phyloP scores from a whole-genome alignment of 2,329 filamentous ascomycete genomes.

The Rhexocercosporidium sp. region DNA sequence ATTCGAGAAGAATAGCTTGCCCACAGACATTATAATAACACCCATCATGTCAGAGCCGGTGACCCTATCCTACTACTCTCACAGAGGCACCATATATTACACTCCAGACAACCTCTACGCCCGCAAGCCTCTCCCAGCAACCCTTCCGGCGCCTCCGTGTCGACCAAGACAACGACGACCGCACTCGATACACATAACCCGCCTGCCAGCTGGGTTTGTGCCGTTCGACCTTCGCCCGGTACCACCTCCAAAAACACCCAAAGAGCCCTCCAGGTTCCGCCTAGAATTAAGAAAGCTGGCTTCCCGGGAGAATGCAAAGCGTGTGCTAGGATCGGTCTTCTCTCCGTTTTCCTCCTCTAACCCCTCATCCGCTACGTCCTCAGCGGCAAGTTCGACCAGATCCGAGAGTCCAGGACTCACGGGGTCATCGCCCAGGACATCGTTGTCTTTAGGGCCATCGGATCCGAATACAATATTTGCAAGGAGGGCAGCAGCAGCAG shows the following conservation, averaged over 20 bases:
- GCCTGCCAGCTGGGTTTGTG: conserved; percentile 51
- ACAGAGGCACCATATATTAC: conserved; percentile 39
- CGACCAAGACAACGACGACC: conserved; percentile 57
- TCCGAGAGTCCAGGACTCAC: conserved; percentile 31
- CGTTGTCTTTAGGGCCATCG: conserved; percentile 28
- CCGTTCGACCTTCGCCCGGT: conserved; percentile 43
- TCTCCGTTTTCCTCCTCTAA: conserved; percentile 34
- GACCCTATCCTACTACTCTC: conserved; percentile 34
- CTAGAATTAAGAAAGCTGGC: conserved; percentile 50
- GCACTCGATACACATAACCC: conserved; percentile 60
- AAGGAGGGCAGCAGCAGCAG: conserved; percentile 29
- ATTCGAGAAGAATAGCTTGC: not conserved
- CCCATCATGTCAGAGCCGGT: conserved; percentile 39
- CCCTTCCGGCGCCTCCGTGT: conserved; percentile 50
- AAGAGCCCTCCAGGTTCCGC: conserved; percentile 44
- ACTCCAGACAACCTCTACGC: conserved; percentile 29
- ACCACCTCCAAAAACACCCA: conserved; percentile 39
- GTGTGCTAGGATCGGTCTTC: conserved; percentile 42
- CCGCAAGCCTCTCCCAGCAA: conserved; percentile 24
- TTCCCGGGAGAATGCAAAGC: conserved; percentile 46
- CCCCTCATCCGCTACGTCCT: conserved; percentile 25
- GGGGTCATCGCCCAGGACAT: conserved; percentile 20
- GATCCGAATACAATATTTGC: conserved; percentile 33
- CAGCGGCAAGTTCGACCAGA: conserved; percentile 33
- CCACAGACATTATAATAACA: conserved; percentile 28